Conservation (phyloP, 176 grass and related monocot species). For the Cenchrus americanus region DNA sequence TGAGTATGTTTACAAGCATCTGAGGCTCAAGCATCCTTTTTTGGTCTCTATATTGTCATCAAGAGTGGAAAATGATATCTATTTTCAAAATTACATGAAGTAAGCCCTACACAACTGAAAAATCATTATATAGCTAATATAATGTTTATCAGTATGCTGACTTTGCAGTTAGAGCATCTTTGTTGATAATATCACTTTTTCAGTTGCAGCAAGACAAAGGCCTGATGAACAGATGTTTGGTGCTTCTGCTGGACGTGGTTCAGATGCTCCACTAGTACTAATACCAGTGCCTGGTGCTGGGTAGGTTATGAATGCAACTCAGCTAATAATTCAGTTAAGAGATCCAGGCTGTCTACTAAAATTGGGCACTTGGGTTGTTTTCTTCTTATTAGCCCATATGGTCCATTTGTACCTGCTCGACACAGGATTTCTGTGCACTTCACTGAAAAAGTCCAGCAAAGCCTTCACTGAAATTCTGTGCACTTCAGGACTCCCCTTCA, state of each 20-base stretch:
- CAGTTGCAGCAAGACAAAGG: conserved; percentile 53
- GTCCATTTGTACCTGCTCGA: conserved; percentile 91
- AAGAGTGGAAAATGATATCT: conserved; percentile 77
- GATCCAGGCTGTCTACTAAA: conserved; percentile 31
- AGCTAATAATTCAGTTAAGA: conserved; percentile 30
- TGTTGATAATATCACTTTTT: not conserved
- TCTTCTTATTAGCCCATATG: conserved; percentile 58
- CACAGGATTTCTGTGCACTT: too few species aligned
- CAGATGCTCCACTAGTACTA: conserved; percentile 49
- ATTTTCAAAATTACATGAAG: conserved; percentile 95
- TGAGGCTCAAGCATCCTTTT: conserved; percentile 80
- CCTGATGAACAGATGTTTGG: conserved; percentile 48
- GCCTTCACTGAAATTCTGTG: too few species aligned
- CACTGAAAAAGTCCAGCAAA: too few species aligned
- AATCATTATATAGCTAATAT: not conserved
- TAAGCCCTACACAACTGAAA: conserved; percentile 43
- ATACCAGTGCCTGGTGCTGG: conserved; percentile 79
- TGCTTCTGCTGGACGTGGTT: conserved; percentile 43
- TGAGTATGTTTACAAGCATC: conserved; percentile 93
- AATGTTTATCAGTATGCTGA: conserved; percentile 5
- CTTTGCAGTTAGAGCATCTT: not conserved
- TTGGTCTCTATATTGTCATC: conserved; percentile 60
- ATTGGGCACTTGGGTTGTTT: conserved; percentile 19
- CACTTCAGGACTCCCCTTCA: too few species aligned
- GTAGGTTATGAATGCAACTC: conserved; percentile 50